A percentile compares a stretch with the other conserved stretches of the same genome.
Conservation (phyloP, 305 asterid species). For the Fraxinus velutina region DNA sequence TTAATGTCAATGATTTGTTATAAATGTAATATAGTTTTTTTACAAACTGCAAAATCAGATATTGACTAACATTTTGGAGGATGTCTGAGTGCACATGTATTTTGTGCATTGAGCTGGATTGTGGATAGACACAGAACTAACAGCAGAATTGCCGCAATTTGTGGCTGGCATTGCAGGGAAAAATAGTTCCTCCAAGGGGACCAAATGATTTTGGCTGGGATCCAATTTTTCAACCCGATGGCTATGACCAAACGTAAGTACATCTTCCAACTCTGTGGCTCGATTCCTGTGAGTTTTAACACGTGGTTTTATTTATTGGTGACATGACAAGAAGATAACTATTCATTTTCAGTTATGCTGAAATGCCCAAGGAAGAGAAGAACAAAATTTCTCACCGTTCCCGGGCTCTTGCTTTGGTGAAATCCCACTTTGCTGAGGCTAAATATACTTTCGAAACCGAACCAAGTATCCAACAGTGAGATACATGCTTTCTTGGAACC, state of each 20-base stretch:
- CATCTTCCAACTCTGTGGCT: conserved; percentile 1
- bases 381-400: conserved; percentile 84
- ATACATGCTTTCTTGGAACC: conserved; percentile 1
- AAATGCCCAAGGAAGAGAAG: conserved; percentile 88
- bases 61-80: not conserved
- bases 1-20: not conserved
- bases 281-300: not conserved
- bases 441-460: conserved; percentile 51
- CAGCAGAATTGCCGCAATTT: conserved; percentile 18
- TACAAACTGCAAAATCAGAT: not conserved
- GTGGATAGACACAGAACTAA: not conserved
- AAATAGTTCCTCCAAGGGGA: conserved; percentile 83
- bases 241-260: conserved; percentile 72
- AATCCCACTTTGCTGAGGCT: conserved; percentile 75
- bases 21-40: conserved; percentile 7
- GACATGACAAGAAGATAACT: not conserved
- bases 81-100: conserved; percentile 9
- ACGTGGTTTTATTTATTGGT: not conserved
- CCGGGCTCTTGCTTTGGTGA: conserved; percentile 78
- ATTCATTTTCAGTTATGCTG: conserved; percentile 63
- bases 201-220: conserved; percentile 97
- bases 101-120: conserved; percentile 5
- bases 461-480: conserved; percentile 24
- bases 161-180: conserved; percentile 62
- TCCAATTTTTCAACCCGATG: conserved; percentile 90